A percentile compares a stretch with the other conserved stretches of the same genome.
phyloP scores from a whole-genome alignment of 352 stramenopile species.

The Phytophthora europaea region DNA sequence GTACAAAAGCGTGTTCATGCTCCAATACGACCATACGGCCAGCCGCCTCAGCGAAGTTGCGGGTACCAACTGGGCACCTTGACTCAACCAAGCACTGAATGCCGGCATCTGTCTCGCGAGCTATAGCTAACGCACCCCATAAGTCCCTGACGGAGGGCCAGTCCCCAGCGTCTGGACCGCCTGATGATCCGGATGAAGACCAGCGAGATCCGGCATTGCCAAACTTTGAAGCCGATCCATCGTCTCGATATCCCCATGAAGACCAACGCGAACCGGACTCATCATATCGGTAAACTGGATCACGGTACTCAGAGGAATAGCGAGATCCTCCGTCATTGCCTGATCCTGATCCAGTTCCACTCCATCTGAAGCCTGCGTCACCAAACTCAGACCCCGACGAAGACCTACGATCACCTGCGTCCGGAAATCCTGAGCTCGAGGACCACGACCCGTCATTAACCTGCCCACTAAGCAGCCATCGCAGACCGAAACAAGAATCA shows the following conservation, averaged over 20 bases:
- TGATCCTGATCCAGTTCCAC: background rate
- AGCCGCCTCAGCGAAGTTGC: constrained; percentile 28
- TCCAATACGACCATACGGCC: constrained; percentile 45
- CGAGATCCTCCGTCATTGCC: constrained; percentile 8
- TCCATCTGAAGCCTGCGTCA: constrained; percentile 10
- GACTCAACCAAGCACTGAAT: constrained; percentile 39
- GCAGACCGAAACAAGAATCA: constrained; percentile 31
- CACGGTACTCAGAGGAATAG: constrained; percentile 4
- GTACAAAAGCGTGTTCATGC: constrained; percentile 23
- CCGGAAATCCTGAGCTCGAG: constrained; percentile 14
- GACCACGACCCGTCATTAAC: constrained; percentile 22
- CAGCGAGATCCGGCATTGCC: constrained; percentile 18
- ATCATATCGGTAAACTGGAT: constrained; percentile 29
- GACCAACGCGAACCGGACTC: constrained; percentile 27
- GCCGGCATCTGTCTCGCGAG: constrained; percentile 25
- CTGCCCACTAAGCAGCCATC: constrained; percentile 27
- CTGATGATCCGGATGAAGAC: constrained; percentile 26
- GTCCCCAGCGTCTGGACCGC: constrained; percentile 19
- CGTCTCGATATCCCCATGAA: constrained; percentile 26
- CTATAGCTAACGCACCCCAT: constrained; percentile 12
- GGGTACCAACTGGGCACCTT: constrained; percentile 37
- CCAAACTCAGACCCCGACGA: constrained; percentile 14
- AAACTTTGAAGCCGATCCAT: constrained; percentile 10
- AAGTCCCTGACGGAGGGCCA: constrained; percentile 15
- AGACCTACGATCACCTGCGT: constrained; percentile 14